These are phyloP conservation scores for Leishmania braziliensis DNA, from an alignment of 208 protist species.

Conservation along the genomic window DNA sequence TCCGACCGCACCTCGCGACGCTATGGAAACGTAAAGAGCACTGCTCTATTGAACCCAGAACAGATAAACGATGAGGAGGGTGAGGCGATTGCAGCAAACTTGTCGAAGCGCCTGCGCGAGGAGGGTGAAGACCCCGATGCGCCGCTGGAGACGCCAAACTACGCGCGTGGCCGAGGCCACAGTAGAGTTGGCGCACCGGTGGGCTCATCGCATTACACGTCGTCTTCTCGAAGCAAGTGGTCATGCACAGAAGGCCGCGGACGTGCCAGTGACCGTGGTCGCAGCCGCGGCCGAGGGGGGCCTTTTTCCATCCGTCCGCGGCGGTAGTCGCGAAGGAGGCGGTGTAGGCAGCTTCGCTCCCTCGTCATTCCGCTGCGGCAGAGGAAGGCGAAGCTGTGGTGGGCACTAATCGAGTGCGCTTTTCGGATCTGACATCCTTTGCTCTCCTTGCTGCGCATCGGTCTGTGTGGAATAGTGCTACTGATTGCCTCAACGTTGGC, in stretches of 20 bases:
- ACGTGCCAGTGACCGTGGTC: slow-evolving; percentile 1
- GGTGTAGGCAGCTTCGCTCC: not conserved
- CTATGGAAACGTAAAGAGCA: slow-evolving; percentile 76
- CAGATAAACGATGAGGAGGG: slow-evolving; percentile 60
- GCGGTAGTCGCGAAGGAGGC: not conserved
- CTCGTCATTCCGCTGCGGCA: not conserved
- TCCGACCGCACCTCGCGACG: slow-evolving; percentile 69
- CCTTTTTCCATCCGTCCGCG: slow-evolving; percentile 1
- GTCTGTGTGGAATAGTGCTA: not conserved
- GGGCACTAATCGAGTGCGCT: not conserved
- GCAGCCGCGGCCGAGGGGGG: not conserved
- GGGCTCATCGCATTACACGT: not conserved
- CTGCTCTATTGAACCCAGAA: slow-evolving; percentile 61
- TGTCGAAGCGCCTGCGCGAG: slow-evolving; percentile 69
- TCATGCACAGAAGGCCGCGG: not conserved
- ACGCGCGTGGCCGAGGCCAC: not conserved
- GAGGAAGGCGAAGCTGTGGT: slow-evolving; percentile 4
- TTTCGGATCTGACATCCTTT: not conserved
- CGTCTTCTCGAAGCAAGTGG: slow-evolving; percentile 17
- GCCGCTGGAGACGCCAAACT: slow-evolving; percentile 14
- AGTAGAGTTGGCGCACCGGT: slow-evolving; percentile 1
- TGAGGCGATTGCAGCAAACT: slow-evolving; percentile 42
- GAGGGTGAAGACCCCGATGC: slow-evolving; percentile 37
- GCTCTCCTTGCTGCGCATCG: not conserved
- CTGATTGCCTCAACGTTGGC: not conserved